Conservation (phyloP, 176 grass and related monocot species). For the Aegilops bicornis region DNA sequence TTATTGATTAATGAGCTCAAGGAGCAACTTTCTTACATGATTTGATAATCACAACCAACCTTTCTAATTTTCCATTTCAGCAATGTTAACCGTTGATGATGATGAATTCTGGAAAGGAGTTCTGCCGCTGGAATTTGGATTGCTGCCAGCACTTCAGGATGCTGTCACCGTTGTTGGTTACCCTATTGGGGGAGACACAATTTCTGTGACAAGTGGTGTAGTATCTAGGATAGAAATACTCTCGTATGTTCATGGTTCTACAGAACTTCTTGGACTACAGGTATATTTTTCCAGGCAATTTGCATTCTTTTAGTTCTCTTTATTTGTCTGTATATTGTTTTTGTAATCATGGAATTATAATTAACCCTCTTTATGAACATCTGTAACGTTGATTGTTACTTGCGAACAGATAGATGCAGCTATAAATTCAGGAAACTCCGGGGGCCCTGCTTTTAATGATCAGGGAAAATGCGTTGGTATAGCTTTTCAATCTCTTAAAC, state of each 20-base stretch:
- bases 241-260: slow-evolving; percentile 98
- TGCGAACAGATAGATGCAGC: slow-evolving; percentile 94
- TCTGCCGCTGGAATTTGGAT: slow-evolving; percentile 75
- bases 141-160: slow-evolving; percentile 91
- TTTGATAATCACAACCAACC: slow-evolving; percentile 7
- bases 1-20: not conserved
- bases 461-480: slow-evolving; percentile 89
- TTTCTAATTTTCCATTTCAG: slow-evolving; percentile 48
- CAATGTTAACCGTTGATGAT: slow-evolving; percentile 84
- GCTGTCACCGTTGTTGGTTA: slow-evolving; percentile 96
- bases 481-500: slow-evolving; percentile 99
- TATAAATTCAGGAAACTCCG: slow-evolving; percentile 99
- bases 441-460: slow-evolving; percentile 93
- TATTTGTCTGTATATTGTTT: not conserved
- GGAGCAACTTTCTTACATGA: slow-evolving; percentile 9
- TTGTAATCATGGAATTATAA: not conserved
- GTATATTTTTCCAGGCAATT: slow-evolving; percentile 41
- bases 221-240: slow-evolving; percentile 98
- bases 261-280: slow-evolving; percentile 93
- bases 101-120: slow-evolving; percentile 96
- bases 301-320: slow-evolving; percentile 7
- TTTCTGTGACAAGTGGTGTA: slow-evolving; percentile 96
- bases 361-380: not conserved
- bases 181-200: slow-evolving; percentile 96
- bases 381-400: slow-evolving; percentile 25